Evolutionary conservation across 768 basidiomycete genomes (phyloP), one percentile per base, ranked within the genome.

Genomic region (Mycena leptocephala): DNA sequence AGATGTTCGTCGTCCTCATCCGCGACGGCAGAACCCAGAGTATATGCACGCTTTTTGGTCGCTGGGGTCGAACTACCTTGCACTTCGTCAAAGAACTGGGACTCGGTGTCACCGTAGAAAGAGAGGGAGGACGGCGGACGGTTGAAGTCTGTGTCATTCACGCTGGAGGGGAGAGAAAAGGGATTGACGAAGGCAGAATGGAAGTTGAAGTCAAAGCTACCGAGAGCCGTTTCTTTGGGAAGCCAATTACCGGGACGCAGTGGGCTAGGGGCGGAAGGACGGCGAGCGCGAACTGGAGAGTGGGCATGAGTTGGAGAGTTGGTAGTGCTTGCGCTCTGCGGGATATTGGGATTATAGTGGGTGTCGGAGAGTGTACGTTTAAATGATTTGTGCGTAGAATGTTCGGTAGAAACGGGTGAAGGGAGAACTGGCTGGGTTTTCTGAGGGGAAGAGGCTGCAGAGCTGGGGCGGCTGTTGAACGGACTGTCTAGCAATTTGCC

Each of bases 381-480:
- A 76, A 13, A 81, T 72, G 16, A 28, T n/a, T 63, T 59, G 77
- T 72, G 33, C 71, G 82, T 65, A 71, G 78, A 76, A 16, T 37
- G 56, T 35, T 37, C 28, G n/a, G 37, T 22, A 33, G 53, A 53
- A n/a, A 2, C 10, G 35, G 32, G 35, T 13, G 37, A 51, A 11
- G 13, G 28, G 26, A 28, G 41, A 43, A 26, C 18, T 43, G 61
- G 35, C 5, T 65, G 66, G 51, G 82, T 58, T 46, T 76, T 79
- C 71, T 82, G 83, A 8, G 88, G 86, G 63, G 88, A 88, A 28
- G 85, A 70, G 33, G 81, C 70, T 53, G 84, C 80, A 65, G 90
- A 90, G 41, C 80, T 81, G 22, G 89, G 88, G 53, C 87, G 85
- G 55, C 89, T 89, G 63, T 80, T 83, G 77, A 90, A 91, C 2